These are phyloP conservation scores for Hanseniaspora pseudoguilliermondii DNA, from an alignment of 805 yeast species.

Conservation along the genomic window DNA sequence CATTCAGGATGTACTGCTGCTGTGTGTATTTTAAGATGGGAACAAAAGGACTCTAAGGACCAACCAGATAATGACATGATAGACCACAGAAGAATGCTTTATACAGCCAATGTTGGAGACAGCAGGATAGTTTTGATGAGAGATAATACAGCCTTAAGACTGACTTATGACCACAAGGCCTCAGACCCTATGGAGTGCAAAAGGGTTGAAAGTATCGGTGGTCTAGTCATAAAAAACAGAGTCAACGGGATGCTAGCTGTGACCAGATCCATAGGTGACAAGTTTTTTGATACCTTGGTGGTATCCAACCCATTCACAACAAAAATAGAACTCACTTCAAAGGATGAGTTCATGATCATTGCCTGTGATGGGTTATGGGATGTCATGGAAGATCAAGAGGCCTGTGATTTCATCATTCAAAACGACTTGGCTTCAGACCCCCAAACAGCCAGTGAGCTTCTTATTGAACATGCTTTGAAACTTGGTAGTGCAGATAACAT, in stretches of 20 bases:
- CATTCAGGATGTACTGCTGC: constrained; percentile 92
- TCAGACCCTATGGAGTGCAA: constrained; percentile 64
- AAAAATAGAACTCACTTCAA: constrained; percentile 51
- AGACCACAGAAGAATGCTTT: constrained; percentile 58
- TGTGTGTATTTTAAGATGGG: constrained; percentile 85
- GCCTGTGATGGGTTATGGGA: constrained; percentile 99
- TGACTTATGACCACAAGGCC: constrained; percentile 90
- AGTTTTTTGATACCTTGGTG: constrained; percentile 80
- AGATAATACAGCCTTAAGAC: constrained; percentile 57
- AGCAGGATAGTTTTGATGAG: constrained; percentile 71
- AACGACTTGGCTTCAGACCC: constrained; percentile 40
- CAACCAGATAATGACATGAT: constrained; percentile 21
- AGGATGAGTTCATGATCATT: constrained; percentile 68
- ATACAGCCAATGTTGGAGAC: constrained; percentile 94
- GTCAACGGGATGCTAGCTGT: constrained; percentile 95
- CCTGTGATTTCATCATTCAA: constrained; percentile 56
- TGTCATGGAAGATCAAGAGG: constrained; percentile 72
- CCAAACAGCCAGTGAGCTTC: constrained; percentile 42
- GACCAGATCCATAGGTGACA: constrained; percentile 83
- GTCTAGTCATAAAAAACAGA: constrained; percentile 74
- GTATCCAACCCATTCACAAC: constrained; percentile 89
- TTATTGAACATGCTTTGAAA: constrained; percentile 63
- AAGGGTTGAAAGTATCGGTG: constrained; percentile 69
- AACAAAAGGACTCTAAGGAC: constrained; percentile 26
- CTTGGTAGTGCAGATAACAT: constrained; percentile 79